Evolutionary conservation across 1,139 yeast genomes (phyloP).

Genomic region (Magnusiomyces magnusii): DNA sequence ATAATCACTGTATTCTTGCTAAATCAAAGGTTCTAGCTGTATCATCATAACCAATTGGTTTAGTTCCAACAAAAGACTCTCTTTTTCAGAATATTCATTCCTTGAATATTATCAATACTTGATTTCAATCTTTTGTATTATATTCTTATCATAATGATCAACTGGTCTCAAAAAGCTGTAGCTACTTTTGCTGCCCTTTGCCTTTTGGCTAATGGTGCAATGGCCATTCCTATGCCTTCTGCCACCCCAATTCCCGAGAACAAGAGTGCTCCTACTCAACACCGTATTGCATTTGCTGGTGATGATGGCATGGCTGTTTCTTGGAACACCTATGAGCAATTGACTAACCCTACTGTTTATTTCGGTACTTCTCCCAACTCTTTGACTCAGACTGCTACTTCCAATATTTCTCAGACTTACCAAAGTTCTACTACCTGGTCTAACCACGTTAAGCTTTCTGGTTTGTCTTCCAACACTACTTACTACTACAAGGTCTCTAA

Average conservation of each 20-base stretch:
- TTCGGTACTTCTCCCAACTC: constrained; percentile 23
- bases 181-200: constrained; percentile 1
- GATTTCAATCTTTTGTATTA: background rate
- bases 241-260: constrained; percentile 7
- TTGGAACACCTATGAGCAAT: constrained; percentile 25
- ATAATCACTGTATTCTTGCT: too few species aligned
- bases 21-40: too few species aligned
- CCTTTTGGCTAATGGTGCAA: background rate
- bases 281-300: constrained; percentile 27
- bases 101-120: background rate
- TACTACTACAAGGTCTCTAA: constrained; percentile 26
- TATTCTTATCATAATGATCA: background rate
- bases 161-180: background rate
- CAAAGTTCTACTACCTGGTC: constrained; percentile 25
- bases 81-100: too few species aligned
- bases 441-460: constrained; percentile 27
- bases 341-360: constrained; percentile 22
- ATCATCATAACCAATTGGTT: too few species aligned
- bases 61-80: too few species aligned
- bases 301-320: constrained; percentile 25
- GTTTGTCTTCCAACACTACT: constrained; percentile 25
- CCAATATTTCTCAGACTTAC: constrained; percentile 23
- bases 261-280: constrained; percentile 18
- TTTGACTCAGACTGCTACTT: constrained; percentile 20
- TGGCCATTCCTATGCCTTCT: constrained; percentile 3